Evolutionary conservation across 352 stramenopile species (phyloP).

Genomic region (Globisporangium carolinianum): DNA sequence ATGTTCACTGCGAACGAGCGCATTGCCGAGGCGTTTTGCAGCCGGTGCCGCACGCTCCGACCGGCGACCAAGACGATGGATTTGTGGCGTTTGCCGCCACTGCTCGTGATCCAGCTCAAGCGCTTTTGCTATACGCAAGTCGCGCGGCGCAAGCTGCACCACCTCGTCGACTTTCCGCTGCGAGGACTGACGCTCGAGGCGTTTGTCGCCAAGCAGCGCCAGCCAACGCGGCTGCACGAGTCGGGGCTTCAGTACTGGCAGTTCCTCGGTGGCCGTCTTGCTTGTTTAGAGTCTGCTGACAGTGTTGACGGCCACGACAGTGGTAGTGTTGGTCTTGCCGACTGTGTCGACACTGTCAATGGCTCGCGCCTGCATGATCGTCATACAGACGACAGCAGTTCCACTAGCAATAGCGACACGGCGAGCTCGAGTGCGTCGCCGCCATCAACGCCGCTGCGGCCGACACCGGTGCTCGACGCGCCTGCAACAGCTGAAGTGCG

Average conservation of each 20-base stretch:
- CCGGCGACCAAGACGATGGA: constrained; percentile 94
- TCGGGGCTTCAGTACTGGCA: constrained; percentile 61
- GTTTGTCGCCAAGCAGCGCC: constrained; percentile 65
- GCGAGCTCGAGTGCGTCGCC: not conserved
- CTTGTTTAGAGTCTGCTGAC: not conserved
- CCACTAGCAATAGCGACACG: not conserved
- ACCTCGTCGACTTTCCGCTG: constrained; percentile 95
- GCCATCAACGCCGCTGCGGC: not conserved
- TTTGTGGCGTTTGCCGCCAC: constrained; percentile 94
- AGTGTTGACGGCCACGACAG: not conserved
- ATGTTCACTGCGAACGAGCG: constrained; percentile 83
- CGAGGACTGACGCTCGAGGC: constrained; percentile 86
- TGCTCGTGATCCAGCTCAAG: constrained; percentile 99
- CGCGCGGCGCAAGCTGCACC: constrained; percentile 91
- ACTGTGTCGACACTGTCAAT: constrained; percentile 7
- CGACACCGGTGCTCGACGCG: constrained; percentile 39
- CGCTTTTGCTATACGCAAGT: constrained; percentile 97
- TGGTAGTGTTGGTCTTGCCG: constrained; percentile 1
- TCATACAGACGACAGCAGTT: no score
- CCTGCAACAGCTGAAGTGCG: constrained; percentile 51
- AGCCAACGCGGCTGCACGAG: constrained; percentile 32
- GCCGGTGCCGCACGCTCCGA: constrained; percentile 86
- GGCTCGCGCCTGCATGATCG: not conserved
- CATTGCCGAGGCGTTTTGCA: constrained; percentile 76
- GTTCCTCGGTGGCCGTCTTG: constrained; percentile 69